Conservation (phyloP, 164 flowering plant species). For the Sextonia rubra region DNA sequence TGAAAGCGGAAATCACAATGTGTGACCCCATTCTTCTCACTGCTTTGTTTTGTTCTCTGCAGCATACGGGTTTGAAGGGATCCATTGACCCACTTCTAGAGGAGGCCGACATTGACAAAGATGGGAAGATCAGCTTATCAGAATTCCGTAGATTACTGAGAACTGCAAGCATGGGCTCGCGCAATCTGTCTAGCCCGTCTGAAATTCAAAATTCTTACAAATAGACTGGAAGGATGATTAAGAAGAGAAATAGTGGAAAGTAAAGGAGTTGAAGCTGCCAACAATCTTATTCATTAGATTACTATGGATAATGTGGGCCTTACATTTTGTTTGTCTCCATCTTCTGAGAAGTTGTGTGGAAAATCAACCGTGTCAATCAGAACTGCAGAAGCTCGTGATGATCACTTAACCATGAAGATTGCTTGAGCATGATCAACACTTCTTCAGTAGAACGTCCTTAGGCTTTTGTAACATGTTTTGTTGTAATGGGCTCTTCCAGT, state of each 20-base stretch:
- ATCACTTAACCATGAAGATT: not conserved
- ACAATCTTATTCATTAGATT: not conserved
- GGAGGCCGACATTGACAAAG: conserved; percentile 96
- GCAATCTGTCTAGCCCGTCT: conserved; percentile 42
- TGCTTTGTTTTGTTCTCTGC: conserved; percentile 7
- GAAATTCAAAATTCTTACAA: conserved; percentile 29
- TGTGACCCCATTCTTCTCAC: not conserved
- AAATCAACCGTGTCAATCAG: not conserved
- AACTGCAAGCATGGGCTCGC: conserved; percentile 83
- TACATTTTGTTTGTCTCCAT: not conserved
- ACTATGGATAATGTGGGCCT: not conserved
- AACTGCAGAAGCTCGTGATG: conserved; percentile 1
- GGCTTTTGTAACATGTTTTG: not conserved
- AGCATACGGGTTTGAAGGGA: conserved; percentile 91
- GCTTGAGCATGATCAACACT: not conserved
- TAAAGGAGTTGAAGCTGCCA: not conserved
- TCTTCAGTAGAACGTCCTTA: not conserved
- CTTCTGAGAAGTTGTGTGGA: not conserved
- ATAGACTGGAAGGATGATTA: not conserved
- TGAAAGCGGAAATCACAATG: not conserved
- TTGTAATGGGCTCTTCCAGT: not conserved
- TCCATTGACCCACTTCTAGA: conserved; percentile 89
- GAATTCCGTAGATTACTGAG: conserved; percentile 88
- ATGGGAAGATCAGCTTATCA: conserved; percentile 81
- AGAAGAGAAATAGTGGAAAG: not conserved